Conservation (phyloP, 163 green algal species). For the Prototheca stagnorum region DNA sequence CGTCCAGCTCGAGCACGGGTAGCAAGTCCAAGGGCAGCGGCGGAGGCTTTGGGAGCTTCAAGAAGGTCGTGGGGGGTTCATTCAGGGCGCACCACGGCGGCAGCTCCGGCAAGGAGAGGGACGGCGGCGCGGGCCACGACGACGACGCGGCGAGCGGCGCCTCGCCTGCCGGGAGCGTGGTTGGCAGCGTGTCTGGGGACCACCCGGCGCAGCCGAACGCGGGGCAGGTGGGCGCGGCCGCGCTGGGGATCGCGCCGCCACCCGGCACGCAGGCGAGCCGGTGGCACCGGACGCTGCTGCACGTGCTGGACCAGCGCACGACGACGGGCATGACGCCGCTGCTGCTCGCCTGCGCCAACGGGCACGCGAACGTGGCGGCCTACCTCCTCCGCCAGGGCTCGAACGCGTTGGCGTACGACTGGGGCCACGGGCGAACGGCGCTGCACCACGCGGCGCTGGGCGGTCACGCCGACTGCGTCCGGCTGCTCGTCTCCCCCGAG, state of each 20-base stretch:
- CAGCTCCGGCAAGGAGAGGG: not conserved
- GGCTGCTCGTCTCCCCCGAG: slow-evolving; percentile 17
- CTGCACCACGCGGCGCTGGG: slow-evolving; percentile 31
- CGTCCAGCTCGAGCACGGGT: too few relatives aligned
- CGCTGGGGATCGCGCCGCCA: too few relatives aligned
- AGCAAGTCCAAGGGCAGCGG: too few relatives aligned
- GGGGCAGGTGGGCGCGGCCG: slow-evolving; percentile 8
- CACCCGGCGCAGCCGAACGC: not conserved
- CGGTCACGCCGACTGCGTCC: slow-evolving; percentile 17
- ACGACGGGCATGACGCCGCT: slow-evolving; percentile 23
- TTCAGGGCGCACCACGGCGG: too few relatives aligned
- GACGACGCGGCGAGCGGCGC: not conserved
- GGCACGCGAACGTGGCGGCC: slow-evolving; percentile 15
- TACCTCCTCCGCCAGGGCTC: slow-evolving; percentile 28
- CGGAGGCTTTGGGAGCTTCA: too few relatives aligned
- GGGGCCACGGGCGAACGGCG: slow-evolving; percentile 13
- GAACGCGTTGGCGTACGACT: slow-evolving; percentile 24
- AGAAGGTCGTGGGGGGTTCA: too few relatives aligned
- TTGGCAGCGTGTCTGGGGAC: too few relatives aligned
- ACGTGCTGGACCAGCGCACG: slow-evolving; percentile 22
- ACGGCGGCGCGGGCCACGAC: not conserved
- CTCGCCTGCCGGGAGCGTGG: too few relatives aligned
- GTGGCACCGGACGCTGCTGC: too few relatives aligned
- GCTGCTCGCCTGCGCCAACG: slow-evolving; percentile 33
- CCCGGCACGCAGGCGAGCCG: too few relatives aligned